Evolutionary conservation across 805 yeast species (phyloP).

Genomic region (Brettanomyces naardenensis): DNA sequence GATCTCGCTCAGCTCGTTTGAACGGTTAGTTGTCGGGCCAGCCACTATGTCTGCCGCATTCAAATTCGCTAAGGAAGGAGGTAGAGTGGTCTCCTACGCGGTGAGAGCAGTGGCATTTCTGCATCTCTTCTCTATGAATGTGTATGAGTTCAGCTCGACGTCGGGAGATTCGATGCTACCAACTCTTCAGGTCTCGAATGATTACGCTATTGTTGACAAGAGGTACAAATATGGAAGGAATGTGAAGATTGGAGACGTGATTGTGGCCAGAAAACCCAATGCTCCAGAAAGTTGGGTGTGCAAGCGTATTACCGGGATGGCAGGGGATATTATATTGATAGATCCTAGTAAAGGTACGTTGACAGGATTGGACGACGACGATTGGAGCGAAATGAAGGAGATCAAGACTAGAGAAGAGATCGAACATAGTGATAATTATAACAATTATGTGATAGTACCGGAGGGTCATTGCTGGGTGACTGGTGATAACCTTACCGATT

Average conservation of each 20-base stretch:
- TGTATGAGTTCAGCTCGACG: conserved; percentile 42
- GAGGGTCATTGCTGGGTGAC: conserved; percentile 96
- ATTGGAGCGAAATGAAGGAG: background rate
- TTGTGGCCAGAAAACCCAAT: conserved; percentile 85
- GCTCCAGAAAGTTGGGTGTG: conserved; percentile 82
- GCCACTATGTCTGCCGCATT: background rate
- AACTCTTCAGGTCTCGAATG: conserved; percentile 65
- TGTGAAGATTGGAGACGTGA: conserved; percentile 75
- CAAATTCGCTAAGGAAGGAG: conserved; percentile 4
- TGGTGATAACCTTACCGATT: conserved; percentile 85
- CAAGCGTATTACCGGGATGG: conserved; percentile 91
- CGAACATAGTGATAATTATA: conserved; percentile 15
- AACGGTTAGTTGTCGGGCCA: too few species aligned
- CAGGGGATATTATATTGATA: conserved; percentile 76
- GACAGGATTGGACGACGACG: conserved; percentile 18
- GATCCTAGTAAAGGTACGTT: conserved; percentile 67
- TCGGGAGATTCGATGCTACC: conserved; percentile 96
- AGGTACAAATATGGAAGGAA: conserved; percentile 53
- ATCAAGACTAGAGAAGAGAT: conserved; percentile 1
- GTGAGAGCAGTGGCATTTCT: conserved; percentile 52
- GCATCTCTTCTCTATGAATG: conserved; percentile 39
- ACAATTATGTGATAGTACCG: conserved; percentile 70
- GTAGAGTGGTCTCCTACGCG: conserved; percentile 29
- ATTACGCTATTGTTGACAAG: conserved; percentile 74
- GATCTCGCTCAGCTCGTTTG: too few species aligned